phyloP scores from a whole-genome alignment of 2,329 filamentous ascomycete genomes.

The Cladobotryum protrusum region DNA sequence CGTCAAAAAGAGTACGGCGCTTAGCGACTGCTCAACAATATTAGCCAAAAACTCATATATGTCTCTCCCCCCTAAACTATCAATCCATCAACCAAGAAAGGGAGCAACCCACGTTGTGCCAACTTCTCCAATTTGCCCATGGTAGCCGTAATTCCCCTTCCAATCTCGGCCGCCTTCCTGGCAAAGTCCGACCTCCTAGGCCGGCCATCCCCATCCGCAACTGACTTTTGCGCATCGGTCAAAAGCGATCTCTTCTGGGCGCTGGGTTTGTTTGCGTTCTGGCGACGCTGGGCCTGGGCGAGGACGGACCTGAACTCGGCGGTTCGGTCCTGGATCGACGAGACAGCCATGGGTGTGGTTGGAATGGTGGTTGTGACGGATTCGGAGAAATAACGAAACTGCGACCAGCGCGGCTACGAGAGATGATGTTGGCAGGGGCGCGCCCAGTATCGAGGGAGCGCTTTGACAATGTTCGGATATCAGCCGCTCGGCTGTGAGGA shows the following conservation, averaged over 20 bases:
- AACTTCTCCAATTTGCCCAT: constrained; percentile 94
- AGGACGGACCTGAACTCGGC: constrained; percentile 92
- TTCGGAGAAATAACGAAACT: no score
- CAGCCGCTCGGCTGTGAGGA: no score
- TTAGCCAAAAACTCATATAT: constrained; percentile 10
- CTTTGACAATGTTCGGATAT: no score
- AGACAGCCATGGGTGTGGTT: constrained; percentile 48
- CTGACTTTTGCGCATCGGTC: constrained; percentile 63
- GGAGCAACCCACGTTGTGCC: constrained; percentile 59
- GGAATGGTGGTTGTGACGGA: constrained; percentile 14
- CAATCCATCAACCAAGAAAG: neutral
- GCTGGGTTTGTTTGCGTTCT: constrained; percentile 69
- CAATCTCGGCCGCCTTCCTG: constrained; percentile 83
- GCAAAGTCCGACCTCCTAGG: constrained; percentile 84
- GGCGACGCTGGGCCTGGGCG: constrained; percentile 72
- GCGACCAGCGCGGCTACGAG: constrained; percentile 31
- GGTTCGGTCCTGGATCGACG: constrained; percentile 93
- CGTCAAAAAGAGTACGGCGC: constrained; percentile 93
- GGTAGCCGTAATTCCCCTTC: constrained; percentile 81
- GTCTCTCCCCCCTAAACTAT: neutral
- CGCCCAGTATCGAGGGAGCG: no score
- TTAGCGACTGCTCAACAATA: constrained; percentile 61
- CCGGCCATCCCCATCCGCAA: constrained; percentile 47
- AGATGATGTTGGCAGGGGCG: neutral
- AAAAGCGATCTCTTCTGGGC: constrained; percentile 77